Base-by-base conservation (phyloP, 106 monocot species). In the Dendrobium catenatum region DNA sequence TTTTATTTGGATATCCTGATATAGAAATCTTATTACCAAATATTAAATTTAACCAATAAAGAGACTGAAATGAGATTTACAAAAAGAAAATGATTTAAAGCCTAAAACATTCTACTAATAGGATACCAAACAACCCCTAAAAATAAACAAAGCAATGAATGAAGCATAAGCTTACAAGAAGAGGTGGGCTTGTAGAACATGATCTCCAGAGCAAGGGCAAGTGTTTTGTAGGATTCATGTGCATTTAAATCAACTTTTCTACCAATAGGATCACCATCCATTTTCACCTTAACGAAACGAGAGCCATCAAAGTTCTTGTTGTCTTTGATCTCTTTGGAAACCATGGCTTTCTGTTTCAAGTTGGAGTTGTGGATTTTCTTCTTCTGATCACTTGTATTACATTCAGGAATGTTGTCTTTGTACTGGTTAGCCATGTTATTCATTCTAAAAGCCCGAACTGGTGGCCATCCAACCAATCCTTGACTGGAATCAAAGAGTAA, bases 221-320 rank as follows among this genome's bases (percentile, higher is more conserved):
- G 86, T 5, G 84, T 68, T 24, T 81, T 48, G 51, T 89, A 89
- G 10, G 84, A 84, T 6, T 22, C 42, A 73, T 86, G 86, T 18
- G 80, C 81, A 43, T 24, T 79, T 48, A 89, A 81, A 72, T 89
- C 89, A 46, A 89, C 82, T 70, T 88, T 88, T 59, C 88, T 88
- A 33, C 88, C 86, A 55, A 89, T 89, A 10, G 81, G 84, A 75
- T 86, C 77, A 41, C 89, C 89, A 77, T 89, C 89, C 89, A 89
- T 84, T 40, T 86, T 89, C 48, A 84, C 84, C 84, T 89, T 89
- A 7, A 89, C 82, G 72, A 86, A 80, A n/a, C 58, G 66, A 73
- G 80, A 79, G 11, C 44, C 26, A 18, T 26, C 77, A 11, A 20
- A 2, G 20, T 13, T 43, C 37, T 33, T 42, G 16, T 6, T 9